Conservation (phyloP, 2,329 filamentous ascomycete species). For the Leptographium radiaticola region DNA sequence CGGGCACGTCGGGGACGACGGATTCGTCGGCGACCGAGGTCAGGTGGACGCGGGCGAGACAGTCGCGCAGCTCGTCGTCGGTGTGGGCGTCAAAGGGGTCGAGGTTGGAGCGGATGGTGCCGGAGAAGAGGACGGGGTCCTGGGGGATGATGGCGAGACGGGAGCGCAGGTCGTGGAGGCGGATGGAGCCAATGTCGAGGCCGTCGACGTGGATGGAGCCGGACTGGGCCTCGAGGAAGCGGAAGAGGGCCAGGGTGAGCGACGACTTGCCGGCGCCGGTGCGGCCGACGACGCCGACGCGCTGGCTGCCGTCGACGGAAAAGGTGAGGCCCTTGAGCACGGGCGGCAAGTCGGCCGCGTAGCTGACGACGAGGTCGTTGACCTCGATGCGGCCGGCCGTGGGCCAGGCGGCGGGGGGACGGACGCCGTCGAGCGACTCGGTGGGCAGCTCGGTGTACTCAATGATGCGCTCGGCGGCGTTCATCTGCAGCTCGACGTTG, state of each 20-base stretch:
- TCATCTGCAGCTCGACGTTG: conserved; percentile 66
- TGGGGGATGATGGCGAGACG: conserved; percentile 68
- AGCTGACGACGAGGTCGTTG: conserved; percentile 56
- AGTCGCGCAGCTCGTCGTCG: conserved; percentile 56
- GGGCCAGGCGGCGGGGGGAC: conserved; percentile 62
- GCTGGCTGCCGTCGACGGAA: conserved; percentile 49
- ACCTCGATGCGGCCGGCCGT: conserved; percentile 60
- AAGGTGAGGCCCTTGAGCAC: conserved; percentile 61
- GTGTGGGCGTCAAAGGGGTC: conserved; percentile 62
- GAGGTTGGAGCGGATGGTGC: conserved; percentile 62
- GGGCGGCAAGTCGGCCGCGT: conserved; percentile 57
- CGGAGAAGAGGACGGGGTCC: conserved; percentile 71
- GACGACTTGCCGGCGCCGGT: conserved; percentile 71
- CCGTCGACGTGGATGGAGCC: conserved; percentile 61
- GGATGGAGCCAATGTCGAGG: conserved; percentile 59
- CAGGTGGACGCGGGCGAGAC: conserved; percentile 59
- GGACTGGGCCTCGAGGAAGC: conserved; percentile 56
- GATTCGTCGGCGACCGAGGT: conserved; percentile 13
- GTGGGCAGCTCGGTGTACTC: conserved; percentile 60
- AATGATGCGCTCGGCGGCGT: conserved; percentile 60
- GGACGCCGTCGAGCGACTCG: conserved; percentile 48
- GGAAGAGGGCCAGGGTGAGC: conserved; percentile 62
- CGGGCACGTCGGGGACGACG: conserved; percentile 22
- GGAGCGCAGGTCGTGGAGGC: conserved; percentile 56
- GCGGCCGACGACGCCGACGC: conserved; percentile 64